Conservation (phyloP, 2,329 filamentous ascomycete species). For the Colletotrichum lindemuthianum region DNA sequence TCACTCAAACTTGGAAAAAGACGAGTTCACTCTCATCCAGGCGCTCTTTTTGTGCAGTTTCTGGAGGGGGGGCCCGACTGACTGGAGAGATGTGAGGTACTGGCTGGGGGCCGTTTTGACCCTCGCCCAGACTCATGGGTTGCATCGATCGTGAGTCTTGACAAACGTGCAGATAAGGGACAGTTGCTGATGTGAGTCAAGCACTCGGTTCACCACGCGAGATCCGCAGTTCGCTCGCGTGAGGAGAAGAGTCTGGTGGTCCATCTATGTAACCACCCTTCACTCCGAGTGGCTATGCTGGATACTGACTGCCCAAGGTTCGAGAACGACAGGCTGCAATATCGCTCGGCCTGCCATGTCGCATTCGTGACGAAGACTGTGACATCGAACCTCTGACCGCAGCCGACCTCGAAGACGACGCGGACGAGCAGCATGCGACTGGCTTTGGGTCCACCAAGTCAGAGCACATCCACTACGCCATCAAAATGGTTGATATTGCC, state of each 20-base stretch:
- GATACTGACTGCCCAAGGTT: slow-evolving; percentile 38
- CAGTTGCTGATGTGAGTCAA: not conserved
- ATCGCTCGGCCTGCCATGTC: slow-evolving; percentile 48
- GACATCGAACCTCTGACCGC: slow-evolving; percentile 48
- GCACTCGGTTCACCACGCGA: slow-evolving; percentile 17
- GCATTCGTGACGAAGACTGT: slow-evolving; percentile 51
- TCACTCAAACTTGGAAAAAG: slow-evolving; percentile 62
- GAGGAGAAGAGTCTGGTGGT: slow-evolving; percentile 63
- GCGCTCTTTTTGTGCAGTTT: slow-evolving; percentile 65
- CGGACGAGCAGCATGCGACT: slow-evolving; percentile 37
- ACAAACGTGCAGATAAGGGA: rapidly evolving
- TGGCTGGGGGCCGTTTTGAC: slow-evolving; percentile 62
- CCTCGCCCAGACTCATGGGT: slow-evolving; percentile 59
- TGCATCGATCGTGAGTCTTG: slow-evolving; percentile 49
- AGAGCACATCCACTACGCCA: slow-evolving; percentile 48
- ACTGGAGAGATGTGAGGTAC: slow-evolving; percentile 59
- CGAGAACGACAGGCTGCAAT: slow-evolving; percentile 50
- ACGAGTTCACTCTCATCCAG: slow-evolving; percentile 60
- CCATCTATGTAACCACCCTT: slow-evolving; percentile 50
- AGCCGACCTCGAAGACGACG: slow-evolving; percentile 45
- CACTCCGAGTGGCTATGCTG: not conserved
- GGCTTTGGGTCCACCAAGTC: slow-evolving; percentile 44
- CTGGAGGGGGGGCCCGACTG: slow-evolving; percentile 60
- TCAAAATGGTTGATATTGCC: slow-evolving; percentile 52
- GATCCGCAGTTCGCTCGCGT: slow-evolving; percentile 44